Percentiles rank a stretch among this genome's conserved stretches.
Evolutionary conservation across 148 eudicot genomes (phyloP).

Genomic region (Polygonum aviculare): DNA sequence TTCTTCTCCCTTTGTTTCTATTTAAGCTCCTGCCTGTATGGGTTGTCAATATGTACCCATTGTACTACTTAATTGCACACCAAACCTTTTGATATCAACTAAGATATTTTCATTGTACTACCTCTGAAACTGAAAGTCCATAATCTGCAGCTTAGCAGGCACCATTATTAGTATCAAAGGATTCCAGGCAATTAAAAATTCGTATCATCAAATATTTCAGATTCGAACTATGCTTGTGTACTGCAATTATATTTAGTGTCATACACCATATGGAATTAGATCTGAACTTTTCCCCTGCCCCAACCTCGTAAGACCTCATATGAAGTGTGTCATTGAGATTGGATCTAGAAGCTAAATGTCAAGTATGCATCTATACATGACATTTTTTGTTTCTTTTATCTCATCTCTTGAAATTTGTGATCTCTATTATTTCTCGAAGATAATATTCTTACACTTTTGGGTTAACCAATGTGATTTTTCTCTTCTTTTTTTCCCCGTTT

Average conservation of each 20-base stretch:
- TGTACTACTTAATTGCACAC: neutral
- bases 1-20: neutral
- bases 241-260: neutral
- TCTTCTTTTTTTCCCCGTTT: neutral
- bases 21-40: neutral
- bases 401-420: neutral
- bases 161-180: neutral
- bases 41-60: neutral
- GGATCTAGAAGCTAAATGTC: neutral
- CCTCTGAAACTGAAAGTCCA: neutral
- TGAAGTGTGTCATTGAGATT: conserved; percentile 1
- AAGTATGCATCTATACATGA: neutral
- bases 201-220: neutral
- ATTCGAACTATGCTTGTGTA: neutral
- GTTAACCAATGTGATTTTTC: neutral
- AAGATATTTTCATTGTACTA: neutral
- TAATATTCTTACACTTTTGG: neutral
- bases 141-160: neutral
- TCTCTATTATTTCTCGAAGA: neutral
- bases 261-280: neutral
- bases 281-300: neutral
- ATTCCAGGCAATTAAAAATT: neutral
- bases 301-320: neutral
- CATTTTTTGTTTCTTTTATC: too few species aligned
- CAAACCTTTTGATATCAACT: neutral